These are phyloP conservation scores for Kurtzmaniella natalensis DNA, from an alignment of 1,139 yeast species.

Conservation along the genomic window DNA sequence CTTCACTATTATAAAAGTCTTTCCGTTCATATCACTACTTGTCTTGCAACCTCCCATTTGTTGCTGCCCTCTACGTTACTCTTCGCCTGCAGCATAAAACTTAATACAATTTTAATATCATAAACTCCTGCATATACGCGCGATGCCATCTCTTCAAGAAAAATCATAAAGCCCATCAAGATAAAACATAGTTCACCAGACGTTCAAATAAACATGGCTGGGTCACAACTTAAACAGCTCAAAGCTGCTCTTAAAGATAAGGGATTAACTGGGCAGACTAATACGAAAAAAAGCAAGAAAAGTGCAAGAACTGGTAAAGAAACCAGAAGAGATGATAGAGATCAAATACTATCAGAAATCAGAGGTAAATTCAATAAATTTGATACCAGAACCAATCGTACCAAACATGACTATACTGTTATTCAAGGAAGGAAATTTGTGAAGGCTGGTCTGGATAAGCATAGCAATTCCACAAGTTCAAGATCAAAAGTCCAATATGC, in stretches of 20 bases:
- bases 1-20: no score
- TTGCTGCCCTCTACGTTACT: no score
- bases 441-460: slow-evolving; percentile 52
- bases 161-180: neutral
- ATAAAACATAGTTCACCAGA: no score
- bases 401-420: slow-evolving; percentile 61
- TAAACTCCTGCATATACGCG: slow-evolving; percentile 1
- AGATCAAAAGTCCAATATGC: slow-evolving; percentile 77
- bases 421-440: slow-evolving; percentile 50
- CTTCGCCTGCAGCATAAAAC: no score
- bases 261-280: slow-evolving; percentile 82
- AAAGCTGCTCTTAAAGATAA: slow-evolving; percentile 72
- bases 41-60: no score
- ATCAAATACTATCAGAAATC: slow-evolving; percentile 53
- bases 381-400: slow-evolving; percentile 68
- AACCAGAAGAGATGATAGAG: slow-evolving; percentile 63
- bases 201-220: slow-evolving; percentile 75
- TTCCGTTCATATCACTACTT: no score
- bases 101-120: no score
- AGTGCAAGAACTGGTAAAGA: slow-evolving; percentile 60
- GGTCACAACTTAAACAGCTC: slow-evolving; percentile 81
- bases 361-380: slow-evolving; percentile 87
- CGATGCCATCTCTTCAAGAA: slow-evolving; percentile 1
- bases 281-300: slow-evolving; percentile 50
- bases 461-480: slow-evolving; percentile 38